A percentile compares a stretch with the other conserved stretches of the same genome.
Evolutionary conservation across 106 monocot genomes (phyloP).

Genomic region (Posidonia australis): DNA sequence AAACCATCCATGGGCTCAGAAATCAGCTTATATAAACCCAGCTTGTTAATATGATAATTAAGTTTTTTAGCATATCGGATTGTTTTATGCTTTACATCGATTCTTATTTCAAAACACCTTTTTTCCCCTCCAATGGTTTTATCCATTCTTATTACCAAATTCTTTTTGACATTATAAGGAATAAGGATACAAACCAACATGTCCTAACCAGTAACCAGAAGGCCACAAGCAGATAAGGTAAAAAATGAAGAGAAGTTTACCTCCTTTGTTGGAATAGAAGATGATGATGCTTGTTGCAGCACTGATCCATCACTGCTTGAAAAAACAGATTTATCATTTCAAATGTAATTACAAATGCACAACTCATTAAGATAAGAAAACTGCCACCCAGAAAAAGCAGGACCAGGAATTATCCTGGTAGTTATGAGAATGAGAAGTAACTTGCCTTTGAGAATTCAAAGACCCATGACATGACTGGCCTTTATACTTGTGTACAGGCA

Average conservation of each 20-base stretch:
- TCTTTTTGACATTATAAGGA: no score
- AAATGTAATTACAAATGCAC: background rate
- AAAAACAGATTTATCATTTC: slow-evolving; percentile 2
- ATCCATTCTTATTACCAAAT: no score
- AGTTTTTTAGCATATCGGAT: no score
- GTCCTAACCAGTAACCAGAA: no score
- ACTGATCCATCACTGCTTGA: slow-evolving; percentile 33
- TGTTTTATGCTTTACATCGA: no score
- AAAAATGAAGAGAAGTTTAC: slow-evolving; percentile 18
- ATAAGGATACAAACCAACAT: no score
- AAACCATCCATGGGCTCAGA: no score
- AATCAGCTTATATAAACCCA: no score
- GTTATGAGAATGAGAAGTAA: slow-evolving; percentile 1
- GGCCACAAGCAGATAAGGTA: background rate
- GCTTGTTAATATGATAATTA: no score
- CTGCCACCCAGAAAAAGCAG: background rate
- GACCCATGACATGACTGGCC: slow-evolving; percentile 23
- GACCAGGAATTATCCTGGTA: background rate
- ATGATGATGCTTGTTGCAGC: slow-evolving; percentile 32
- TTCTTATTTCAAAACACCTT: no score
- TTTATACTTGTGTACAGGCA: slow-evolving; percentile 90
- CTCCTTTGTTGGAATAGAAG: slow-evolving; percentile 39
- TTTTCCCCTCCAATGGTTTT: no score
- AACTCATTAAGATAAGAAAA: background rate
- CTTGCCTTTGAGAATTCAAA: slow-evolving; percentile 41